Conservation (phyloP, 768 basidiomycete species). For the Termitomyces sp. region DNA sequence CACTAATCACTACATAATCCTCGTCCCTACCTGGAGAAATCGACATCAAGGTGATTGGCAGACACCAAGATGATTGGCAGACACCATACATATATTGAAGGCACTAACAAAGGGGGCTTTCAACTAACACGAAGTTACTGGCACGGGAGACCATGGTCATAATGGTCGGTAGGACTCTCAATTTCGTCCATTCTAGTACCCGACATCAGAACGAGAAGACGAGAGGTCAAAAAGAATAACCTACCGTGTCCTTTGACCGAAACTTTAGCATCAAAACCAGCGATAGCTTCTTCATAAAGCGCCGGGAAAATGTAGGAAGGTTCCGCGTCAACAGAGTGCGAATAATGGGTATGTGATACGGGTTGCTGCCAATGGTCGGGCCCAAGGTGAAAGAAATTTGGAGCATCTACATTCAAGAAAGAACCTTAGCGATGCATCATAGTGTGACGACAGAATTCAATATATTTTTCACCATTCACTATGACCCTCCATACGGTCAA, state of each 20-base stretch:
- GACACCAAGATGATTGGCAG: neutral
- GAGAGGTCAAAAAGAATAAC: too few species aligned
- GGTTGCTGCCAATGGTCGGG: neutral
- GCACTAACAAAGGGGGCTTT: slow-evolving; percentile 26
- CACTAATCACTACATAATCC: slow-evolving; percentile 24
- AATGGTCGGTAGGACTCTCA: slow-evolving; percentile 17
- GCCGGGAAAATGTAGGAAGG: neutral
- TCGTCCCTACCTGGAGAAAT: slow-evolving; percentile 21
- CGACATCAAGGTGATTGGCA: neutral
- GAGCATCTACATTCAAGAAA: slow-evolving; percentile 8
- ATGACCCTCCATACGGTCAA: slow-evolving; percentile 33
- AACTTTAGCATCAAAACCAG: neutral
- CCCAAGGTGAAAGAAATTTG: neutral
- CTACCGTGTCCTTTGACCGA: neutral
- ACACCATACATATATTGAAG: neutral
- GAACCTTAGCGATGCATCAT: slow-evolving; percentile 34
- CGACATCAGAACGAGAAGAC: neutral
- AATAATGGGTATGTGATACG: neutral
- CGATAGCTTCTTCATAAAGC: neutral
- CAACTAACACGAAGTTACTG: slow-evolving; percentile 31
- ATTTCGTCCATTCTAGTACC: slow-evolving; percentile 20
- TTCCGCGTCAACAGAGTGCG: neutral
- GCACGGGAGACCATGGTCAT: slow-evolving; percentile 27
- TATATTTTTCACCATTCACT: slow-evolving; percentile 22
- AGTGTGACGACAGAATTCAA: slow-evolving; percentile 26